phyloP scores from a whole-genome alignment of 2,329 filamentous ascomycete species.

The Ceratocystis lukuohia region DNA sequence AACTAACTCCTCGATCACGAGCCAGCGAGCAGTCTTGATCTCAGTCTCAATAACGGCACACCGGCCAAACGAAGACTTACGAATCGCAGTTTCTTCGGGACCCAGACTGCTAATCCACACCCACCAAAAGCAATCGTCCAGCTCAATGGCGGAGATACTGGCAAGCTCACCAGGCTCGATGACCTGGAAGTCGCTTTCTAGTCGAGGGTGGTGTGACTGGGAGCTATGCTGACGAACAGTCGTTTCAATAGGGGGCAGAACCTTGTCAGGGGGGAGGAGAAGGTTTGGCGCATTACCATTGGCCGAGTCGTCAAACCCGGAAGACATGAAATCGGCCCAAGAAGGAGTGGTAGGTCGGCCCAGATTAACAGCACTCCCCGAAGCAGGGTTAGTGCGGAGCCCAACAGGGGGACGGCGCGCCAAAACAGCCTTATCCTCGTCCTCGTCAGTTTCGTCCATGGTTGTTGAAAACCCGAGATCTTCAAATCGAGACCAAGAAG shows the following conservation, averaged over 20 bases:
- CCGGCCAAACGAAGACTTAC: slow-evolving; percentile 87
- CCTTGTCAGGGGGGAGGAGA: slow-evolving; percentile 80
- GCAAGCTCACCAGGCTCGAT: slow-evolving; percentile 88
- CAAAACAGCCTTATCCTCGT: slow-evolving; percentile 43
- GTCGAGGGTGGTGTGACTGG: slow-evolving; percentile 62
- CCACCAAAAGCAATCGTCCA: slow-evolving; percentile 99
- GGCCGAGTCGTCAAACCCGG: slow-evolving; percentile 75
- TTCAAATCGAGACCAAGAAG: slow-evolving; percentile 93
- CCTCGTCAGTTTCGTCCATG: slow-evolving; percentile 52
- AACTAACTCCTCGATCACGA: slow-evolving; percentile 92
- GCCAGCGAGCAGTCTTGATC: slow-evolving; percentile 71
- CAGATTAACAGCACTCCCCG: slow-evolving; percentile 45
- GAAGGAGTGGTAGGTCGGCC: slow-evolving; percentile 87
- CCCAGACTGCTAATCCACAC: slow-evolving; percentile 97
- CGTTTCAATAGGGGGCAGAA: slow-evolving; percentile 69
- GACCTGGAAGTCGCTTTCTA: slow-evolving; percentile 48
- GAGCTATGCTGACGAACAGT: slow-evolving; percentile 66
- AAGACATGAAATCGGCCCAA: slow-evolving; percentile 94
- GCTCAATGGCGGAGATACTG: slow-evolving; percentile 70
- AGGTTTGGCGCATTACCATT: slow-evolving; percentile 43
- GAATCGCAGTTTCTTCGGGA: slow-evolving; percentile 68
- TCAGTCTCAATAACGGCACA: slow-evolving; percentile 85
- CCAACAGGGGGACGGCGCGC: slow-evolving; percentile 30
- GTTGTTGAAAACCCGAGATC: slow-evolving; percentile 79
- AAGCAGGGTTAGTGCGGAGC: slow-evolving; percentile 52